Conservation (phyloP, 129 eudicot species). For the Escallonia rubra region DNA sequence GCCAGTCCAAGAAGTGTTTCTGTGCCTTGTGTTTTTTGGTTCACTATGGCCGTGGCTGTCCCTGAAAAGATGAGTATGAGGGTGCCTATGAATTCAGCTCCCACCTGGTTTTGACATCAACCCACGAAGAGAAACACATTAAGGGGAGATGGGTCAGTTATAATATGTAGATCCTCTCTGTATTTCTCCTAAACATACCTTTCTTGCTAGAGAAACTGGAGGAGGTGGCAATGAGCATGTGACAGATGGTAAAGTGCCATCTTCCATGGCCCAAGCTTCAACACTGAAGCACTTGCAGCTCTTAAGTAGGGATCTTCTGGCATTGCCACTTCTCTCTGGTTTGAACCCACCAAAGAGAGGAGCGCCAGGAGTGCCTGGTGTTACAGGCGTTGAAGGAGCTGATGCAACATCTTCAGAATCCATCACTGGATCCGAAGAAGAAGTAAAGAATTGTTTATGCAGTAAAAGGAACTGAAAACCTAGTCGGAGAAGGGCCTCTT, state of each 20-base stretch:
- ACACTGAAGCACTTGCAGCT: slow-evolving; percentile 77
- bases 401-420: slow-evolving; percentile 62
- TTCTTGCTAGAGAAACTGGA: slow-evolving; percentile 79
- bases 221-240: slow-evolving; percentile 76
- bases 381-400: slow-evolving; percentile 79
- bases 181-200: slow-evolving; percentile 27
- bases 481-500: slow-evolving; percentile 7
- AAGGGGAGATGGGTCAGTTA: too few relatives aligned
- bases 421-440: slow-evolving; percentile 23
- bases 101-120: slow-evolving; percentile 45
- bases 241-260: slow-evolving; percentile 71
- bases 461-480: not conserved
- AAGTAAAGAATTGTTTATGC: not conserved
- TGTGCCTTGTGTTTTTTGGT: slow-evolving; percentile 77
- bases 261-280: slow-evolving; percentile 68
- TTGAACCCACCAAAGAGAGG: slow-evolving; percentile 75
- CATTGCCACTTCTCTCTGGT: slow-evolving; percentile 33
- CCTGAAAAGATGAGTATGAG: slow-evolving; percentile 80
- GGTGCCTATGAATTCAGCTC: slow-evolving; percentile 95
- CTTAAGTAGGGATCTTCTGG: slow-evolving; percentile 51
- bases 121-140: too few relatives aligned
- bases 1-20: slow-evolving; percentile 80
- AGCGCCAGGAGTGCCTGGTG: slow-evolving; percentile 93
- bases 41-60: slow-evolving; percentile 87
- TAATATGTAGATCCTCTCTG: not conserved